phyloP scores from a whole-genome alignment of 139 green algal species.

The Chlamydomonas schloesseri region DNA sequence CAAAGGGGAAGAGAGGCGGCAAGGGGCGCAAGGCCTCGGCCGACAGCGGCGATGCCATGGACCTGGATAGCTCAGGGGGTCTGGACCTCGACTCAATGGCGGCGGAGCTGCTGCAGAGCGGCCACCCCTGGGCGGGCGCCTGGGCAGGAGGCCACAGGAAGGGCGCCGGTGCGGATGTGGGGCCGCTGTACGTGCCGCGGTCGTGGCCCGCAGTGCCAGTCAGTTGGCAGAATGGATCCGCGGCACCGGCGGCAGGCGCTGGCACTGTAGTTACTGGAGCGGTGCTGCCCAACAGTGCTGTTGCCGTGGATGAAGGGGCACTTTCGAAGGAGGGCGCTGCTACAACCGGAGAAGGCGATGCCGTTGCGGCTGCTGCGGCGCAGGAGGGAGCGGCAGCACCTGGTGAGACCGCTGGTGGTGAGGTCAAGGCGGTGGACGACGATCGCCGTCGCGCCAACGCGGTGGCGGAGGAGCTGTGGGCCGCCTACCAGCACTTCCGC shows the following conservation, averaged over 20 bases:
- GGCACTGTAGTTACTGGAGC: too few species aligned
- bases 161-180: not conserved
- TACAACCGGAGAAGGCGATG: not conserved
- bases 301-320: too few species aligned
- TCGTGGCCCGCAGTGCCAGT: not conserved
- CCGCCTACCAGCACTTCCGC: conserved; percentile 27
- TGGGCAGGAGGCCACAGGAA: too few species aligned
- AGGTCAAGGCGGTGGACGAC: too few species aligned
- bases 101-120: too few species aligned
- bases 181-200: not conserved
- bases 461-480: not conserved
- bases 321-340: too few species aligned
- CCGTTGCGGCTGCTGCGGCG: too few species aligned
- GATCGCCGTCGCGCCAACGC: not conserved
- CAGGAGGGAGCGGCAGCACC: not conserved
- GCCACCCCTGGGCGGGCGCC: too few species aligned
- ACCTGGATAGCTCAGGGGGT: not conserved
- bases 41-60: not conserved
- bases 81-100: too few species aligned
- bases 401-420: too few species aligned
- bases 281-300: too few species aligned
- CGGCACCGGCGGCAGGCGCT: not conserved
- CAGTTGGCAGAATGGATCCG: not conserved
- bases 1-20: too few species aligned
- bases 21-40: not conserved